Conservation (phyloP, 2,329 filamentous ascomycete genomes). For the Diaporthe velutina region DNA sequence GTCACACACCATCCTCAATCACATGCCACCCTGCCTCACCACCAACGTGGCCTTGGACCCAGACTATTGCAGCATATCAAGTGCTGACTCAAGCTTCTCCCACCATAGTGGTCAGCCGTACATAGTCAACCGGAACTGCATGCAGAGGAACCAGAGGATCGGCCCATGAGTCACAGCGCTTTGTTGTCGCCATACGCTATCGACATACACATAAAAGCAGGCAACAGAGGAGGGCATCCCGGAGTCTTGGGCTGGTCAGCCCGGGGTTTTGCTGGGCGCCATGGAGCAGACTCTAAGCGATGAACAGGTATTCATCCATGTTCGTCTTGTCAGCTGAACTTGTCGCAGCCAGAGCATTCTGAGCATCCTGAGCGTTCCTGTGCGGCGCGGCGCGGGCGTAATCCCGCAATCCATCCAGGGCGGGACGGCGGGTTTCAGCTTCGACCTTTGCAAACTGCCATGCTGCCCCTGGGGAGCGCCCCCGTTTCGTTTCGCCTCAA, state of each 20-base stretch:
- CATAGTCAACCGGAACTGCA: neutral
- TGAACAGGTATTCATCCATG: neutral
- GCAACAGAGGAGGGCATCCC: conserved; percentile 4
- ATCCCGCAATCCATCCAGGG: conserved; percentile 1
- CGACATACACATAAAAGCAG: neutral
- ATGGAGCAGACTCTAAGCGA: neutral
- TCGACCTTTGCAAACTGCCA: conserved; percentile 1
- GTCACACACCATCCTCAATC: neutral
- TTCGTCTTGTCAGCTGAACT: conserved; percentile 16
- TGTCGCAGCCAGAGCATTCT: conserved; percentile 1
- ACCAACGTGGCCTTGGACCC: neutral
- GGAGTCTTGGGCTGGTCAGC: neutral
- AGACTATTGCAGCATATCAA: neutral
- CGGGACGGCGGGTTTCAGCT: conserved; percentile 13
- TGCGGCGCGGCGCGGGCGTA: neutral
- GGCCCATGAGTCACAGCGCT: neutral
- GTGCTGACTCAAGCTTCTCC: conserved; percentile 26
- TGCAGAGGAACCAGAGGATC: conserved; percentile 2
- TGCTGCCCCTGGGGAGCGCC: conserved; percentile 1
- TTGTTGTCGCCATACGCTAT: neutral
- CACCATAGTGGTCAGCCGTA: neutral
- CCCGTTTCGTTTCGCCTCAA: conserved; percentile 14
- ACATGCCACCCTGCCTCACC: conserved; percentile 10
- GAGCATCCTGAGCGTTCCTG: neutral
- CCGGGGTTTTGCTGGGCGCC: conserved; percentile 14